phyloP scores from a whole-genome alignment of 768 basidiomycete species.

The Mycena indigotica region DNA sequence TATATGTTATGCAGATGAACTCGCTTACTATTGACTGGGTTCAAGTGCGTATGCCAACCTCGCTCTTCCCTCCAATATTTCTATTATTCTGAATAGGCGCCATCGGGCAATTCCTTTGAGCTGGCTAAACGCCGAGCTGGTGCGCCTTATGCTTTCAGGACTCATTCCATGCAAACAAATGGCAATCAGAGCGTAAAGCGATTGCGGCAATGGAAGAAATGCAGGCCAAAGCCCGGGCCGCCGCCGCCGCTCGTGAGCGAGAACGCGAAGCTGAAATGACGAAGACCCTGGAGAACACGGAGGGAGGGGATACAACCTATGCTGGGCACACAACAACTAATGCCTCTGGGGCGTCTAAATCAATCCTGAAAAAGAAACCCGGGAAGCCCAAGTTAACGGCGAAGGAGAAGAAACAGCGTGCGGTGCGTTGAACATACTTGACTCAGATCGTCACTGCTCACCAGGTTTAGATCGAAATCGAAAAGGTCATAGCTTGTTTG shows the following conservation, averaged over 20 bases:
- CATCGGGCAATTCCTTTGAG: slow-evolving; percentile 58
- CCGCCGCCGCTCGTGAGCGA: slow-evolving; percentile 17
- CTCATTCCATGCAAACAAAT: not conserved
- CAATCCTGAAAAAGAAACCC: slow-evolving; percentile 55
- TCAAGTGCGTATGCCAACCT: slow-evolving; percentile 51
- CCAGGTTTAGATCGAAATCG: slow-evolving; percentile 73
- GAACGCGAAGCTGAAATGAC: slow-evolving; percentile 40
- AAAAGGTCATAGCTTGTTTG: slow-evolving; percentile 71
- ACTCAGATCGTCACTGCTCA: no score
- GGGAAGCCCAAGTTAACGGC: slow-evolving; percentile 69
- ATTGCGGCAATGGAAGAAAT: slow-evolving; percentile 56
- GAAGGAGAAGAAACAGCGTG: slow-evolving; percentile 84
- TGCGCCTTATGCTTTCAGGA: slow-evolving; percentile 29
- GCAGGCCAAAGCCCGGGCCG: slow-evolving; percentile 39
- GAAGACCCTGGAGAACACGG: slow-evolving; percentile 42
- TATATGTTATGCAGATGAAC: slow-evolving; percentile 94
- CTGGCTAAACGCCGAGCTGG: slow-evolving; percentile 65
- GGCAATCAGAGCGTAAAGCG: slow-evolving; percentile 59
- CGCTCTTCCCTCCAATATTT: slow-evolving; percentile 11
- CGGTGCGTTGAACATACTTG: no score
- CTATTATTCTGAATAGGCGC: slow-evolving; percentile 44
- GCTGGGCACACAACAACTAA: slow-evolving; percentile 41
- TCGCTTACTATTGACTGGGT: slow-evolving; percentile 92
- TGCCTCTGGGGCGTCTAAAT: slow-evolving; percentile 38
- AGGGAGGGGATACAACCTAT: slow-evolving; percentile 43